These are phyloP conservation scores for Perkinsus olseni DNA, from an alignment of 169 alveolate species.

Conservation along the genomic window DNA sequence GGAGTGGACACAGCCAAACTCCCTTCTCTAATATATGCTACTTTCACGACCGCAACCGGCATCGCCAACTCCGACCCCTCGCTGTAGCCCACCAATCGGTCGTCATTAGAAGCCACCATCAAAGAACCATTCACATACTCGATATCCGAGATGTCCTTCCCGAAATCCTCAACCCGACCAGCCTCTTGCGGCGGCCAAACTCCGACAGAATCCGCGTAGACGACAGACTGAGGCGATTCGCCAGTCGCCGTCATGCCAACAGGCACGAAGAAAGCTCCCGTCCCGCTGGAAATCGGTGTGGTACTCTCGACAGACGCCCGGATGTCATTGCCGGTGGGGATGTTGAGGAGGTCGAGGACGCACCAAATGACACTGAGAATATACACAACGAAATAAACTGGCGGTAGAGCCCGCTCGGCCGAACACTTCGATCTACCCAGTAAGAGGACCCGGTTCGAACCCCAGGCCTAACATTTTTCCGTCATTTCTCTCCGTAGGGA, in stretches of 20 bases:
- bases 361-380: neutral
- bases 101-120: neutral
- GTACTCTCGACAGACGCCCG: neutral
- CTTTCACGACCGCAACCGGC: neutral
- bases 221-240: neutral
- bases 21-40: neutral
- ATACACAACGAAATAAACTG: too few species aligned
- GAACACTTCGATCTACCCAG: too few species aligned
- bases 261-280: neutral
- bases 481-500: too few species aligned
- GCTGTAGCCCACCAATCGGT: neutral
- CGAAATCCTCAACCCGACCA: neutral
- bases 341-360: neutral
- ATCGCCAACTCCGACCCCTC: neutral
- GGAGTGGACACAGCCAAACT: neutral
- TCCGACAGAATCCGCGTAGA: neutral
- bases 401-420: too few species aligned
- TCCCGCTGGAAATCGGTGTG: neutral
- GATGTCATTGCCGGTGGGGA: neutral
- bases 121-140: neutral
- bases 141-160: neutral
- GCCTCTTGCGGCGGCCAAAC: neutral
- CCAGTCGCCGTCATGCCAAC: neutral
- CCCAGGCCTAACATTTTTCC: too few species aligned
- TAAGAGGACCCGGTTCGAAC: too few species aligned